These are phyloP conservation scores for Thelonectria olida DNA, from an alignment of 2,329 filamentous ascomycete genomes.

Conservation along the genomic window DNA sequence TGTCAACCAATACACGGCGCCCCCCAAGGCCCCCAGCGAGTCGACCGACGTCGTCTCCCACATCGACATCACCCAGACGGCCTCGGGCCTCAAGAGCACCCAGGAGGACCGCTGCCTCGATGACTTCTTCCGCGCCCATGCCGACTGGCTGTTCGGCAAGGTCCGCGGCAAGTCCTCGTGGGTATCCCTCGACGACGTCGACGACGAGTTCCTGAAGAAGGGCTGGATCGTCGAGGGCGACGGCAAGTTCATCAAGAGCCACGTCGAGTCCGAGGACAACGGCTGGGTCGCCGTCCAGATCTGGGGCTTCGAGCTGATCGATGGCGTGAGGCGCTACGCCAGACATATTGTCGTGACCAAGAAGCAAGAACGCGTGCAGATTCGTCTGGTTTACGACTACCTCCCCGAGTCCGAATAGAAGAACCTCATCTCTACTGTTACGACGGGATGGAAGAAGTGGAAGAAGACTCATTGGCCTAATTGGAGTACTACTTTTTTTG, in stretches of 20 bases:
- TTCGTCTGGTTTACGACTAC: conserved; percentile 68
- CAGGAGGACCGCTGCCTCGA: conserved; percentile 65
- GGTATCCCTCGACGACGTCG: conserved; percentile 55
- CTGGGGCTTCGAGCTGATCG: conserved; percentile 67
- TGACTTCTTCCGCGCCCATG: conserved; percentile 67
- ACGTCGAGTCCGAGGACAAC: conserved; percentile 62
- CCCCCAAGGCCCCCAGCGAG: conserved; percentile 52
- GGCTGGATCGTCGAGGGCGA: conserved; percentile 69
- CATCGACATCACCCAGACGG: conserved; percentile 78
- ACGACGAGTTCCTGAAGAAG: conserved; percentile 64
- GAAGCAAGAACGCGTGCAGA: conserved; percentile 56
- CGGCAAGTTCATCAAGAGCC: conserved; percentile 71
- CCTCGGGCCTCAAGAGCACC: conserved; percentile 75
- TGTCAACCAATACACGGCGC: conserved; percentile 63
- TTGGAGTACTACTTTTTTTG: neutral
- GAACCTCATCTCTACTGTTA: neutral
- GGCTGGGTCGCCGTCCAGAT: conserved; percentile 67
- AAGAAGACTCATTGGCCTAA: neutral
- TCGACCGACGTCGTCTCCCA: conserved; percentile 58
- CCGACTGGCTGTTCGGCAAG: conserved; percentile 82
- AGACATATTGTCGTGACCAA: conserved; percentile 64
- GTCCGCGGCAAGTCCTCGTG: conserved; percentile 70
- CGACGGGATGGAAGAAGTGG: neutral
- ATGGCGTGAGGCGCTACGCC: conserved; percentile 62
- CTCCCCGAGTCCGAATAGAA: conserved; percentile 31